Evolutionary conservation across 768 basidiomycete genomes (phyloP).

Genomic region (Lentinula detonsa): DNA sequence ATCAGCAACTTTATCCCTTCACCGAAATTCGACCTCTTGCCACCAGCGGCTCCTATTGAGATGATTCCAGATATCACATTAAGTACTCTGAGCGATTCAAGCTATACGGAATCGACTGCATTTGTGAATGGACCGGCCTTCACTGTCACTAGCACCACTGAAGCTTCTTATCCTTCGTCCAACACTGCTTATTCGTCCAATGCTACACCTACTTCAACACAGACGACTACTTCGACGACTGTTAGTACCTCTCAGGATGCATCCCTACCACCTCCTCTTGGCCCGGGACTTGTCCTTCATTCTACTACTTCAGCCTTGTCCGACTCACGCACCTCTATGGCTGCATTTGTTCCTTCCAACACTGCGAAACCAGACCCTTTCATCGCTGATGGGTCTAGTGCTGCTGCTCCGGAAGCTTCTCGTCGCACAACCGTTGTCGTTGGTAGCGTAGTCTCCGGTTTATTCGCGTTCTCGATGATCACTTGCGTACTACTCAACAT

Average conservation of each 20-base stretch:
- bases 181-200: background rate
- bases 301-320: background rate
- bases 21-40: background rate
- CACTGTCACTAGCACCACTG: background rate
- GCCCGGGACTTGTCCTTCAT: background rate
- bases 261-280: background rate
- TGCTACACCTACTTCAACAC: background rate
- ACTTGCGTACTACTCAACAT: conserved; percentile 1
- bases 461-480: background rate
- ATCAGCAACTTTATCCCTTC: background rate
- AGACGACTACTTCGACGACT: background rate
- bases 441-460: background rate
- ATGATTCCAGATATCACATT: background rate
- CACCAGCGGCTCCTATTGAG: background rate
- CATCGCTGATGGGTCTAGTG: background rate
- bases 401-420: background rate
- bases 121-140: background rate
- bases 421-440: background rate
- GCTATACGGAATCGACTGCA: background rate
- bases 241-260: background rate
- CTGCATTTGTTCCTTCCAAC: background rate
- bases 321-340: background rate
- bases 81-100: background rate
- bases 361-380: background rate
- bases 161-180: background rate